Evolutionary conservation across 2,329 filamentous ascomycete species (phyloP).

Genomic region (Xylariaceae sp.): DNA sequence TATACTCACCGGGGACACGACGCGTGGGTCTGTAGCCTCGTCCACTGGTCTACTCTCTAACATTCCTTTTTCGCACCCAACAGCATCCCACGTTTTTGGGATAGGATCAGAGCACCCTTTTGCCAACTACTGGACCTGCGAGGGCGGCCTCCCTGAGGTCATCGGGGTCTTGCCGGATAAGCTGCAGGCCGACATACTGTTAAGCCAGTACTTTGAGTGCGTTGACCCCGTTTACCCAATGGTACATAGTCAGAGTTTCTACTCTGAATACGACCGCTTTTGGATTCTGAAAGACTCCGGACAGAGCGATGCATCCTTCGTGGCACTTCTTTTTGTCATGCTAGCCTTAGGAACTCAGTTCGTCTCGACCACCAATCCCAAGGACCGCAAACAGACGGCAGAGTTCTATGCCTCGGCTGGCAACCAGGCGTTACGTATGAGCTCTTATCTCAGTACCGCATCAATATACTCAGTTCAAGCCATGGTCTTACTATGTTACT

Average conservation of each 20-base stretch:
- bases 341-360: conserved; percentile 82
- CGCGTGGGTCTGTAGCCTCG: conserved; percentile 58
- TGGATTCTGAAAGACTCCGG: conserved; percentile 67
- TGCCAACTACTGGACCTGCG: conserved; percentile 84
- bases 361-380: conserved; percentile 62
- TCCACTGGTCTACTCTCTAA: conserved; percentile 72
- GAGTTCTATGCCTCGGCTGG: conserved; percentile 83
- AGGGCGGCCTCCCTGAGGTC: conserved; percentile 76
- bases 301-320: conserved; percentile 70
- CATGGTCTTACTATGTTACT: conserved; percentile 84
- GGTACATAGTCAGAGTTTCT: conserved; percentile 76
- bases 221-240: conserved; percentile 84
- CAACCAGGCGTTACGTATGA: conserved; percentile 77
- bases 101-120: conserved; percentile 80
- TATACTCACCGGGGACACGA: conserved; percentile 52
- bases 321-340: conserved; percentile 78
- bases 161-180: conserved; percentile 78
- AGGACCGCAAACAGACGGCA: conserved; percentile 74
- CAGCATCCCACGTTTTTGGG: conserved; percentile 80
- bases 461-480: conserved; percentile 76
- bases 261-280: conserved; percentile 79
- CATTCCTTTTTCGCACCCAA: conserved; percentile 72
- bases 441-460: conserved; percentile 77
- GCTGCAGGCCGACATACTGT: conserved; percentile 73
- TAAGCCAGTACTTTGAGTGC: conserved; percentile 68